A percentile compares a stretch with the other conserved stretches of the same genome.
phyloP scores from a whole-genome alignment of 2,329 filamentous ascomycete species.

The Ceratocystis cacaofunesta region DNA sequence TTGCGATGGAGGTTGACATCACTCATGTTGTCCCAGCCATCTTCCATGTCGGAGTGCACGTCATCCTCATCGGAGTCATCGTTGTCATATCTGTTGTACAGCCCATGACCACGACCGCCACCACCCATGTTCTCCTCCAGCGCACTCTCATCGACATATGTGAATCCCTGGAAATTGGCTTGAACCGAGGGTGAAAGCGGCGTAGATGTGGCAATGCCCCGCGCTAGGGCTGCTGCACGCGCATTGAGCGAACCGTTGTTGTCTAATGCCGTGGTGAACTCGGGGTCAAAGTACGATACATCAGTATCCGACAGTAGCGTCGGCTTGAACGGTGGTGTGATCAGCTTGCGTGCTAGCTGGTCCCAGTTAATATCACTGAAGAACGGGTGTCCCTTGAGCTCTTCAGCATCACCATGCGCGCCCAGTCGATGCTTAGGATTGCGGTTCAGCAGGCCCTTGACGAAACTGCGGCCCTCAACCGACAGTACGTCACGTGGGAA shows the following conservation, averaged over 20 bases:
- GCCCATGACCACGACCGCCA: slow-evolving; percentile 30
- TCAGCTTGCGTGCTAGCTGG: slow-evolving; percentile 72
- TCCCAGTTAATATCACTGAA: slow-evolving; percentile 92
- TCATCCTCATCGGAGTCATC: slow-evolving; percentile 38
- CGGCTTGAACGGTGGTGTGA: slow-evolving; percentile 93
- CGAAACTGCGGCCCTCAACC: slow-evolving; percentile 89
- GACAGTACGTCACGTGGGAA: slow-evolving; percentile 92
- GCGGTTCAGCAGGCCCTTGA: slow-evolving; percentile 91
- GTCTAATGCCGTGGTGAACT: slow-evolving; percentile 90
- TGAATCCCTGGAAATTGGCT: slow-evolving; percentile 96
- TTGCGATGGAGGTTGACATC: slow-evolving; percentile 39
- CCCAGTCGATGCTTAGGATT: slow-evolving; percentile 93
- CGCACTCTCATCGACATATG: slow-evolving; percentile 94
- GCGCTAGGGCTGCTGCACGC: slow-evolving; percentile 70
- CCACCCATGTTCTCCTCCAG: slow-evolving; percentile 70
- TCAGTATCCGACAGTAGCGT: slow-evolving; percentile 92
- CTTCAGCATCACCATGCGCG: slow-evolving; percentile 78
- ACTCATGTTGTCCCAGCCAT: slow-evolving; percentile 45
- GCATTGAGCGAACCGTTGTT: slow-evolving; percentile 80
- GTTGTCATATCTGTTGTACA: slow-evolving; percentile 31
- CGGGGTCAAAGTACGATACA: slow-evolving; percentile 95
- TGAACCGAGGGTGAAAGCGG: slow-evolving; percentile 90
- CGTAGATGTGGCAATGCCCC: slow-evolving; percentile 76
- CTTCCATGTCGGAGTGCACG: slow-evolving; percentile 31
- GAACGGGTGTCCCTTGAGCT: slow-evolving; percentile 88